A percentile compares a stretch with the other conserved stretches of the same genome.
These are phyloP conservation scores for Phytophthora pini DNA, from an alignment of 352 stramenopile species.

Conservation along the genomic window DNA sequence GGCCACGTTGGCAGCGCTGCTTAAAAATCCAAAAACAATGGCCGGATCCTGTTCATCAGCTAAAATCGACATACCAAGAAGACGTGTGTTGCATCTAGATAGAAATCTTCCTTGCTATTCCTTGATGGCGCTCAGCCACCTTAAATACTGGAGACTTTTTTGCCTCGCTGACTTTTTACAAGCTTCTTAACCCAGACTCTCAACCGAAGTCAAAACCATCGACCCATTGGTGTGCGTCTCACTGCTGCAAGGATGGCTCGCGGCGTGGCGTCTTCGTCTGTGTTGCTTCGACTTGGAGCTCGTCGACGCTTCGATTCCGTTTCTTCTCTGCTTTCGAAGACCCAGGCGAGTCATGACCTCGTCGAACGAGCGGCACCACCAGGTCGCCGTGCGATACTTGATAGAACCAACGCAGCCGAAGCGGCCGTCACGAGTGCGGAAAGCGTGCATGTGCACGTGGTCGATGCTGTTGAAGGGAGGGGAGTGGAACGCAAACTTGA, in stretches of 20 bases:
- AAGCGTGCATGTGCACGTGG: conserved; percentile 91
- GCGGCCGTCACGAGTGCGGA: conserved; percentile 61
- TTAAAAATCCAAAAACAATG: too few species aligned
- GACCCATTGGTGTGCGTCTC: conserved; percentile 26
- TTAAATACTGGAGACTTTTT: conserved; percentile 28
- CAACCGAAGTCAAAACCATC: conserved; percentile 26
- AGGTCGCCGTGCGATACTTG: conserved; percentile 88
- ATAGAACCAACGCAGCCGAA: conserved; percentile 76
- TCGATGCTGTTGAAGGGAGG: conserved; percentile 92
- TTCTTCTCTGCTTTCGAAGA: conserved; percentile 19
- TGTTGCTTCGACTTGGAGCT: conserved; percentile 15
- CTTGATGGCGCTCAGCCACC: not conserved
- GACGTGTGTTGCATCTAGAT: too few species aligned
- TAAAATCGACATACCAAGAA: too few species aligned
- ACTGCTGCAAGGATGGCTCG: conserved; percentile 20
- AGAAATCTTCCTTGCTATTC: too few species aligned
- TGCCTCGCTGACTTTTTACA: conserved; percentile 17
- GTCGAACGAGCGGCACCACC: conserved; percentile 87
- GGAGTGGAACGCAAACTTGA: conserved; percentile 85
- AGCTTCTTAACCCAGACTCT: conserved; percentile 28
- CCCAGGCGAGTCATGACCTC: conserved; percentile 64
- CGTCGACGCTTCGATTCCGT: conserved; percentile 8
- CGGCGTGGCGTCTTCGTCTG: conserved; percentile 22
- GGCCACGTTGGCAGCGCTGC: not conserved
- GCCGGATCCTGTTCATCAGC: too few species aligned